Conservation (phyloP, 2,329 filamentous ascomycete genomes). For the Berkeleyomyces basicola region DNA sequence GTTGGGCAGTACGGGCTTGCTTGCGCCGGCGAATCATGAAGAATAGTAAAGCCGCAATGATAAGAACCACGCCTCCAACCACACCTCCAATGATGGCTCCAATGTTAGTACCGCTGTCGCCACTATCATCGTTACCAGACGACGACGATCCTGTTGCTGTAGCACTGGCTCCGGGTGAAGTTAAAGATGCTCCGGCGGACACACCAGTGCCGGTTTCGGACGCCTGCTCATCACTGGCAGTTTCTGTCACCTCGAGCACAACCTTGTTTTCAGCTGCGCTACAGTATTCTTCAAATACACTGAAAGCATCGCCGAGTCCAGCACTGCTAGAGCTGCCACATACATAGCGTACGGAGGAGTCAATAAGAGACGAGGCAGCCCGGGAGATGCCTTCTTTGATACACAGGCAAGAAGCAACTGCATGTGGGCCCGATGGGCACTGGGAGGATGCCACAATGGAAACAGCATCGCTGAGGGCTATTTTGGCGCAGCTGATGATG, state of each 20-base stretch:
- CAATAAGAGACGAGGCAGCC: slow-evolving; percentile 28
- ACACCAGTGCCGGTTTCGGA: not conserved
- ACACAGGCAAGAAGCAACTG: slow-evolving; percentile 36
- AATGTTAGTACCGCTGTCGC: slow-evolving; percentile 16
- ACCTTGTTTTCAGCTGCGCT: slow-evolving; percentile 29
- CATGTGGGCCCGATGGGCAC: slow-evolving; percentile 24
- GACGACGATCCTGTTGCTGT: slow-evolving; percentile 2
- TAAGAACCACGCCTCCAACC: slow-evolving; percentile 18
- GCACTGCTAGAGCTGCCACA: slow-evolving; percentile 28
- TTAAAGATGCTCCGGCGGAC: slow-evolving; percentile 11
- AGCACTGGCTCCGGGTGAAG: slow-evolving; percentile 2
- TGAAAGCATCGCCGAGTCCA: slow-evolving; percentile 30
- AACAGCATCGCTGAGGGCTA: slow-evolving; percentile 20
- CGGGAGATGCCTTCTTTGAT: slow-evolving; percentile 31
- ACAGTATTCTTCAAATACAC: slow-evolving; percentile 32
- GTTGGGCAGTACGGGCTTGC: not conserved
- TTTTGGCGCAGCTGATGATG: slow-evolving; percentile 29
- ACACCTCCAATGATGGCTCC: slow-evolving; percentile 22
- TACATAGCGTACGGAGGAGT: slow-evolving; percentile 26
- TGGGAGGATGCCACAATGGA: not conserved
- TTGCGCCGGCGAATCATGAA: slow-evolving; percentile 7
- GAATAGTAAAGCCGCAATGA: slow-evolving; percentile 21
- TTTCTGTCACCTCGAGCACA: slow-evolving; percentile 25
- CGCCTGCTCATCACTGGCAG: slow-evolving; percentile 15
- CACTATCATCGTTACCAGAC: slow-evolving; percentile 6